Evolutionary conservation across 257 asterid genomes (phyloP).

Genomic region (Penstemon eatonii): DNA sequence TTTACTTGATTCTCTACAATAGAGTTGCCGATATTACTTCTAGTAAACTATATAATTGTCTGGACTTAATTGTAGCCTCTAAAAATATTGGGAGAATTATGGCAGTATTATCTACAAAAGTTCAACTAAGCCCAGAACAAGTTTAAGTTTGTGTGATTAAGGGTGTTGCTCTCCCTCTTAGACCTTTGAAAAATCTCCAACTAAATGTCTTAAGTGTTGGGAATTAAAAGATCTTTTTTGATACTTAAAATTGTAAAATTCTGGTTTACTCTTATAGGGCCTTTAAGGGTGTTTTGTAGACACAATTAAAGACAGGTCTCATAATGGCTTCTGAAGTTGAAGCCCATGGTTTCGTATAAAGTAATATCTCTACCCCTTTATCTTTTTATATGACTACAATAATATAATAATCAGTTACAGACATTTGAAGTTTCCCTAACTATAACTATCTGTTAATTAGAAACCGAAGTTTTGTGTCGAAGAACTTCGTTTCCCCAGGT

Average conservation of each 20-base stretch:
- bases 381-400: too few species aligned
- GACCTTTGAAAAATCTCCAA: neutral
- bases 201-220: neutral
- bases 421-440: neutral
- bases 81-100: neutral
- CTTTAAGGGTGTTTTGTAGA: neutral
- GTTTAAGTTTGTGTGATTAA: neutral
- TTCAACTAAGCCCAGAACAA: slow-evolving; percentile 1
- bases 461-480: neutral
- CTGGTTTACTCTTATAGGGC: neutral
- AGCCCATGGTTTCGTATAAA: too few species aligned
- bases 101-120: neutral
- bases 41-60: too few species aligned
- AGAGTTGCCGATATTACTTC: too few species aligned
- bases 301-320: neutral
- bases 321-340: neutral
- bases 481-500: neutral
- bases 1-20: too few species aligned
- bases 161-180: neutral
- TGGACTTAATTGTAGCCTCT: neutral
- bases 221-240: neutral
- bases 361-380: too few species aligned
- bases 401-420: too few species aligned
- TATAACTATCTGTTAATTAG: neutral
- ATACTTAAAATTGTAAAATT: neutral